Percentiles rank a stretch among this genome's conserved stretches.
Evolutionary conservation across 345 rosid genomes (phyloP).

Genomic region (Reutealis trisperma): DNA sequence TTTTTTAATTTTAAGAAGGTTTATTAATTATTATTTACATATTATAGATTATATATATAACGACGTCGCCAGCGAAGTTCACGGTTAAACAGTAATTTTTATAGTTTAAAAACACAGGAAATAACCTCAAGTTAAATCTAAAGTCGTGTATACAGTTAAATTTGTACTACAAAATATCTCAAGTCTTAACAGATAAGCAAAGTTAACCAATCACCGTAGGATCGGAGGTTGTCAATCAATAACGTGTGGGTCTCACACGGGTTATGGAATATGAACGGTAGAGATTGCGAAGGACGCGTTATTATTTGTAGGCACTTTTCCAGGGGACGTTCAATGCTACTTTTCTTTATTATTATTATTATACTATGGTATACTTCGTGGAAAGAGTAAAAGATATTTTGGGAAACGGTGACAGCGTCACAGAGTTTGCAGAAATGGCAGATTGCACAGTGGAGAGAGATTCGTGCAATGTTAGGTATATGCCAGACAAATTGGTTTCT

Average conservation of each 20-base stretch:
- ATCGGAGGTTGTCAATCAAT: no score
- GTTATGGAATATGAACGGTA: not conserved
- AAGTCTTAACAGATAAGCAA: no score
- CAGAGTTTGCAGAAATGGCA: not conserved
- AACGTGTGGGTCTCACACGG: not conserved
- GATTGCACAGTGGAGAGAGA: not conserved
- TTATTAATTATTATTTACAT: no score
- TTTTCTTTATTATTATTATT: no score
- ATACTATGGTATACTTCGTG: no score
- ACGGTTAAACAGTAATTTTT: not conserved
- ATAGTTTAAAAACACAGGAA: no score
- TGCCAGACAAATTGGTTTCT: not conserved
- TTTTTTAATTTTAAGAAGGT: not conserved
- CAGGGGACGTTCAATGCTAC: not conserved
- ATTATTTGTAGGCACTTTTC: not conserved
- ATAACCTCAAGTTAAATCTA: not conserved
- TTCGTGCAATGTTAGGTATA: not conserved
- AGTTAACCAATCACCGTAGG: no score
- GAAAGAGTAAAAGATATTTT: slow-evolving; percentile 6
- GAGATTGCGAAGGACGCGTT: not conserved
- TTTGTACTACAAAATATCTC: no score
- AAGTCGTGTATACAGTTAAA: no score
- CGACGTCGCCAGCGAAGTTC: not conserved
- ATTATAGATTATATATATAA: no score
- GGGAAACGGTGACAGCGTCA: not conserved